Evolutionary conservation across 1,284 basidiomycete species (phyloP).

Genomic region (Leccinum insolens): DNA sequence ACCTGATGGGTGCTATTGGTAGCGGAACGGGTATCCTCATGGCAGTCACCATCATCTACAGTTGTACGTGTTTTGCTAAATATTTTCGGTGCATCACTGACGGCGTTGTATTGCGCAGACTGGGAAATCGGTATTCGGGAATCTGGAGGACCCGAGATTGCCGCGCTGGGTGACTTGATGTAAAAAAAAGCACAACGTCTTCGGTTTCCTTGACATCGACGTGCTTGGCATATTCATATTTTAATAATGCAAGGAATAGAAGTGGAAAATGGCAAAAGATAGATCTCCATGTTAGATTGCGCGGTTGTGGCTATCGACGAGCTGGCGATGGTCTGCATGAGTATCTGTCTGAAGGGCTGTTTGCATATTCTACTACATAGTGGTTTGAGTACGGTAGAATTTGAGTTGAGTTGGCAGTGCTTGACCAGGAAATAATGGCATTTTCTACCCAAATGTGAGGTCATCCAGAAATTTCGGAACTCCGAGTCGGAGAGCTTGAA

Average conservation of each 20-base stretch:
- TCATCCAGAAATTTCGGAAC: too few species aligned
- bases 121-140: slow-evolving; percentile 47
- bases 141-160: slow-evolving; percentile 75
- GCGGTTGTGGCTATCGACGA: background rate
- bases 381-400: too few species aligned
- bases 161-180: slow-evolving; percentile 69
- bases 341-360: background rate
- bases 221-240: slow-evolving; percentile 6
- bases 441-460: too few species aligned
- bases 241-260: slow-evolving; percentile 2
- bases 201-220: slow-evolving; percentile 4
- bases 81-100: background rate
- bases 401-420: too few species aligned
- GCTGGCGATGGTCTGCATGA: background rate
- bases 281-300: background rate
- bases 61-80: slow-evolving; percentile 47
- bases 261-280: slow-evolving; percentile 9
- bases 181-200: slow-evolving; percentile 31
- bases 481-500: too few species aligned
- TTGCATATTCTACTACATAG: background rate
- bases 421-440: too few species aligned
- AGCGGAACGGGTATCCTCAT: slow-evolving; percentile 97
- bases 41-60: slow-evolving; percentile 98
- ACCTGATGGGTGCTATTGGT: slow-evolving; percentile 95
- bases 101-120: slow-evolving; percentile 15